A percentile compares a stretch with the other conserved stretches of the same genome.
Evolutionary conservation across 768 basidiomycete genomes (phyloP).

Genomic region (Rhizopogon rudus): DNA sequence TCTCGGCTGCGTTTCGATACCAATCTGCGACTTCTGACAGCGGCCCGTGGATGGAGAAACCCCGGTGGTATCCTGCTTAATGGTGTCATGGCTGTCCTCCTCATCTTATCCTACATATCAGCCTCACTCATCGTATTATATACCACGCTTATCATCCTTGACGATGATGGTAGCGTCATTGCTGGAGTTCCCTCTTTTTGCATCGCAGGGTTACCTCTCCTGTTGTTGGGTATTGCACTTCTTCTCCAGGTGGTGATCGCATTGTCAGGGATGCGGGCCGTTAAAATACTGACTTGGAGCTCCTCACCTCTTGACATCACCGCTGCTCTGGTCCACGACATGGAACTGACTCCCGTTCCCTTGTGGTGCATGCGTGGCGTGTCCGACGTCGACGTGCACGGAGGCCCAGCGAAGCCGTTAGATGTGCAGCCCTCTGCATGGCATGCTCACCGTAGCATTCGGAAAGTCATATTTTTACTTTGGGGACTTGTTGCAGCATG

Average conservation of each 20-base stretch:
- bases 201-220: slow-evolving; percentile 16
- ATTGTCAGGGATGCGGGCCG: slow-evolving; percentile 13
- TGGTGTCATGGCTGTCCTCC: slow-evolving; percentile 19
- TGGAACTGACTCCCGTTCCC: slow-evolving; percentile 9
- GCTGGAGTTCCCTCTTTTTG: too few species aligned
- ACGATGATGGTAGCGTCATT: too few species aligned
- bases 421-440: slow-evolving; percentile 21
- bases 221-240: slow-evolving; percentile 21
- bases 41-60: slow-evolving; percentile 9
- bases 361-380: slow-evolving; percentile 24
- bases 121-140: slow-evolving; percentile 18
- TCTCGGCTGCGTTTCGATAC: too few species aligned
- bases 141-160: not conserved
- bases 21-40: slow-evolving; percentile 23
- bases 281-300: slow-evolving; percentile 27
- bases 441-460: not conserved
- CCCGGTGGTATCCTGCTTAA: slow-evolving; percentile 20
- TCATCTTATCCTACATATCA: slow-evolving; percentile 24
- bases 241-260: slow-evolving; percentile 19
- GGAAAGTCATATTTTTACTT: slow-evolving; percentile 11
- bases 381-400: slow-evolving; percentile 1
- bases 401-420: slow-evolving; percentile 9
- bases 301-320: slow-evolving; percentile 25
- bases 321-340: slow-evolving; percentile 22
- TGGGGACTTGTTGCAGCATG: slow-evolving; percentile 18